Evolutionary conservation across 352 stramenopile genomes (phyloP).

Genomic region (Phytopythium cucurbitacearum): DNA sequence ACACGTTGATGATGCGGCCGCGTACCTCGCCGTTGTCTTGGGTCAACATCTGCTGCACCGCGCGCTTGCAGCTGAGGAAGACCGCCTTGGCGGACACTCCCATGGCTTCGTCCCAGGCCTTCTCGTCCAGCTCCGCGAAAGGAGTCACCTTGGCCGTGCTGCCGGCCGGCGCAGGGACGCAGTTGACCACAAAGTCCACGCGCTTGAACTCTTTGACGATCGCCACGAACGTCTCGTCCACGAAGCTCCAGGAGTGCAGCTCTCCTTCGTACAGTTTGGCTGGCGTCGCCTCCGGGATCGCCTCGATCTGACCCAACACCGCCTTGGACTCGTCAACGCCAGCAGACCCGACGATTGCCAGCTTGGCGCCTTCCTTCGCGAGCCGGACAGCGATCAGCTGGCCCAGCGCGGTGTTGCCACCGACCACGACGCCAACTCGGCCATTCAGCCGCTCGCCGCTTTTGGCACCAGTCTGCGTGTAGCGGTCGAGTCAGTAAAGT

Average conservation of each 20-base stretch:
- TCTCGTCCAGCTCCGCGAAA: constrained; percentile 37
- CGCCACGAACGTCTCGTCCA: constrained; percentile 36
- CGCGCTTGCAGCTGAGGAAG: constrained; percentile 69
- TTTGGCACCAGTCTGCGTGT: constrained; percentile 42
- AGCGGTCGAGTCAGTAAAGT: background rate
- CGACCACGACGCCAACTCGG: constrained; percentile 57
- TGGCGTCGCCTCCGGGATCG: constrained; percentile 9
- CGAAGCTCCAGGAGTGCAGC: constrained; percentile 43
- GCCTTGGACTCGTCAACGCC: constrained; percentile 9
- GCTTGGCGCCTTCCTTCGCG: constrained; percentile 55
- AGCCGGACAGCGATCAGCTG: constrained; percentile 58
- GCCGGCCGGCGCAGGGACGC: constrained; percentile 27
- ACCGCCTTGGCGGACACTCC: constrained; percentile 57
- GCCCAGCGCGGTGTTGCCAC: constrained; percentile 51
- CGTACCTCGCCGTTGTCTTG: constrained; percentile 53
- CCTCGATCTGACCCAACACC: constrained; percentile 36
- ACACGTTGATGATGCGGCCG: constrained; percentile 63
- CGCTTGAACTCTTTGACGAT: constrained; percentile 44
- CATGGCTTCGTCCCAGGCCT: constrained; percentile 53
- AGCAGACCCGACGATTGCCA: constrained; percentile 43
- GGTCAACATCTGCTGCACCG: constrained; percentile 51
- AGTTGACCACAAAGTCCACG: constrained; percentile 78
- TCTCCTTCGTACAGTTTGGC: constrained; percentile 41
- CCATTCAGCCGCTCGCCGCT: constrained; percentile 47
- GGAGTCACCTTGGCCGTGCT: constrained; percentile 25